Base-by-base conservation (phyloP, 148 eudicot species). In the Dysphania ambrosioides region DNA sequence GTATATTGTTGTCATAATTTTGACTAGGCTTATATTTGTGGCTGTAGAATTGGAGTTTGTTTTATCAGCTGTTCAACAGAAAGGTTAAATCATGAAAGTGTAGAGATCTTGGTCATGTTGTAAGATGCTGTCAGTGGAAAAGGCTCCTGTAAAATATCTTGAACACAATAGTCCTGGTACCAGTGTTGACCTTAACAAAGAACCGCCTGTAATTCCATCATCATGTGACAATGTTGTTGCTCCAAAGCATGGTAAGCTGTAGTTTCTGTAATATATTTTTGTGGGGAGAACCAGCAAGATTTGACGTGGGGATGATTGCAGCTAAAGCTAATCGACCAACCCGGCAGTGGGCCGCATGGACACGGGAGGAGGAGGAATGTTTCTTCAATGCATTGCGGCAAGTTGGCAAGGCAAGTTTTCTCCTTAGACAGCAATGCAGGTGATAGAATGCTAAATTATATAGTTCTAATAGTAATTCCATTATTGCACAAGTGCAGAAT, bases 321-420 rank as follows among this genome's bases (percentile, higher is more conserved):
- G 97, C 66, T 35, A 92, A 90, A 82, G 97, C 66, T 35, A 92
- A 90, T 80, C 90, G 88, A 23, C 90, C 82, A 71, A 88, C 98
- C 24, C 87, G 99, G 8, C 91, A 90, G 79, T 96, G 99, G 99
- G 99, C 99, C 83, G 99, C 99, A 75, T 96, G 99, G 99, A 96
- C 97, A 29, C 97, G 92, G 70, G 90, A 90, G 76, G 99, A 96
- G 87, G 97, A 92, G 83, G 97, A 96, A 85, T 77, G 90, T 75
- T 96, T 96, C 82, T 96, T 96, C 72, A 86, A 83, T 81, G 99
- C 99, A 72, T 75, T 96, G 82, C 94, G 97, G 21, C 99, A 96
- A 90, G 97, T 89, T 84, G 99, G 99, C 74, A 96, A 96, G 97
- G 99, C 79, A 87, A 77, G 85, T 31, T 8, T 61, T 68, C 47